These are phyloP conservation scores for Panus rudis DNA, from an alignment of 768 basidiomycete species.

Conservation along the genomic window DNA sequence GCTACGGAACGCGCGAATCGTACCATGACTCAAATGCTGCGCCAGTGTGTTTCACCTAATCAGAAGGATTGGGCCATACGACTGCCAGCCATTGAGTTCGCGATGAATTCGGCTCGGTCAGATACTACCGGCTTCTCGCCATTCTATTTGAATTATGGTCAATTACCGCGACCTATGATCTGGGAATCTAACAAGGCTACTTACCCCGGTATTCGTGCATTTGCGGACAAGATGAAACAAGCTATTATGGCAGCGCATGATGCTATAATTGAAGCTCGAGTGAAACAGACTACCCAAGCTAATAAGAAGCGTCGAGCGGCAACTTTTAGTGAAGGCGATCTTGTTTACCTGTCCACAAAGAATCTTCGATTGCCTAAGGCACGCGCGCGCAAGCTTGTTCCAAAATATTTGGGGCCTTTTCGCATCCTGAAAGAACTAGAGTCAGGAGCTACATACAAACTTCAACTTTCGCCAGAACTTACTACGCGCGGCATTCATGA, in stretches of 20 bases:
- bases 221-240: slow-evolving; percentile 16
- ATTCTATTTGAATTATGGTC: slow-evolving; percentile 20
- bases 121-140: slow-evolving; percentile 31
- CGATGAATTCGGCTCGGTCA: slow-evolving; percentile 26
- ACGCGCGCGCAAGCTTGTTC: slow-evolving; percentile 28
- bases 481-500: slow-evolving; percentile 22
- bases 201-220: slow-evolving; percentile 18
- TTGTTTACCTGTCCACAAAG: slow-evolving; percentile 31
- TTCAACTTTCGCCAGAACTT: slow-evolving; percentile 26
- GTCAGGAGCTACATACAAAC: slow-evolving; percentile 20
- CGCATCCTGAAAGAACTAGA: slow-evolving; percentile 16
- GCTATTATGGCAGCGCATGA: slow-evolving; percentile 29
- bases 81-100: slow-evolving; percentile 31
- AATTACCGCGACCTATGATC: slow-evolving; percentile 10
- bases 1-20: slow-evolving; percentile 30
- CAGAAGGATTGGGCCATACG: slow-evolving; percentile 28
- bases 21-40: slow-evolving; percentile 25
- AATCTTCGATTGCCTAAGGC: slow-evolving; percentile 30
- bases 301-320: slow-evolving; percentile 19
- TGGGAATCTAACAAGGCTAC: neutral
- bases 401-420: slow-evolving; percentile 34
- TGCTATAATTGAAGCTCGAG: slow-evolving; percentile 27
- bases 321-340: slow-evolving; percentile 12
- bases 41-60: slow-evolving; percentile 18
- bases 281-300: slow-evolving; percentile 23